Percentiles rank a stretch among this genome's conserved stretches.
These are phyloP conservation scores for Aspergillus aculeatinus DNA, from an alignment of 2,329 filamentous ascomycete genomes.

Conservation along the genomic window DNA sequence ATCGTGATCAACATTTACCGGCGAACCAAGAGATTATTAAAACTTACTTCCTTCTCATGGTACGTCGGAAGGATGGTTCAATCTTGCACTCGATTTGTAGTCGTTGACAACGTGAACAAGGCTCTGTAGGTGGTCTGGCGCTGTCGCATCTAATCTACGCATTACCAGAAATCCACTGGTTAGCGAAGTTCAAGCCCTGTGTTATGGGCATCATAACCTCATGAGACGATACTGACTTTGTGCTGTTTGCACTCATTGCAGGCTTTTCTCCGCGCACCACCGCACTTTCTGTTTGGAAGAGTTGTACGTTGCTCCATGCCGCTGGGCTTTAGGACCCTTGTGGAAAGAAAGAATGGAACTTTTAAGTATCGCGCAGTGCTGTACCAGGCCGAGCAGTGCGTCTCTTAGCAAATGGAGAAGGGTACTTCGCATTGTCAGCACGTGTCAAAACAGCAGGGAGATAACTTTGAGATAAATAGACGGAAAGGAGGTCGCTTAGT, in stretches of 20 bases:
- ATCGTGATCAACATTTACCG: conserved; percentile 3
- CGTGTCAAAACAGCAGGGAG: too few relatives aligned
- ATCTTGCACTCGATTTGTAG: conserved; percentile 63
- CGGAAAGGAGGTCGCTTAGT: too few relatives aligned
- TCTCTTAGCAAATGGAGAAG: too few relatives aligned
- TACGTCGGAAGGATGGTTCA: conserved; percentile 64
- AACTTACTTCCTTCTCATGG: conserved; percentile 56
- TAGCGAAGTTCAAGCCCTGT: not conserved
- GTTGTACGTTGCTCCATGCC: conserved; percentile 43
- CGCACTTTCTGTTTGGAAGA: conserved; percentile 49
- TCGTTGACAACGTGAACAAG: conserved; percentile 61
- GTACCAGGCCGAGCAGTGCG: too few relatives aligned
- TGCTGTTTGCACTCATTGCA: conserved; percentile 57
- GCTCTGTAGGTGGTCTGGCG: conserved; percentile 60
- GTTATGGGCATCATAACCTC: not conserved
- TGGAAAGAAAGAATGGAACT: conserved; percentile 18
- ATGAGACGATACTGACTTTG: conserved; percentile 51
- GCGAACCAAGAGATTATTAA: conserved; percentile 1
- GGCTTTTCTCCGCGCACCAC: conserved; percentile 48
- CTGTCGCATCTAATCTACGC: conserved; percentile 64
- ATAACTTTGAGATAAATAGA: too few relatives aligned
- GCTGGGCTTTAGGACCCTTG: conserved; percentile 33
- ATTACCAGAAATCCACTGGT: not conserved
- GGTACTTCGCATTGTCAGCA: too few relatives aligned
- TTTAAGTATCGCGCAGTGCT: too few relatives aligned